These are phyloP conservation scores for Salix suchowensis DNA, from an alignment of 345 rosid genomes.

Conservation along the genomic window DNA sequence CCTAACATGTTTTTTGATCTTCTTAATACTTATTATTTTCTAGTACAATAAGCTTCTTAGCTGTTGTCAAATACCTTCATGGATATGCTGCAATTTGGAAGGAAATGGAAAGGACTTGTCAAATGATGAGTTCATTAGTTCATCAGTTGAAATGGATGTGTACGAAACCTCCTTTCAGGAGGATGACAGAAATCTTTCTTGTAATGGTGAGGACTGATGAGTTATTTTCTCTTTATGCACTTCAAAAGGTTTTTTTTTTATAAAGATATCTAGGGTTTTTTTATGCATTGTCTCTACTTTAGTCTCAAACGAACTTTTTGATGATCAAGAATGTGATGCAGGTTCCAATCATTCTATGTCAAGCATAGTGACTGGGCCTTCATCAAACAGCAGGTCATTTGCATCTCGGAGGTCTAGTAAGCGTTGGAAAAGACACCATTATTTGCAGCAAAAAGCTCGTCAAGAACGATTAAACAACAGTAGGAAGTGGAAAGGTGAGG, in stretches of 20 bases:
- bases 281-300: neutral
- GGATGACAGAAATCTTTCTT: conserved; percentile 29
- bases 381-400: conserved; percentile 56
- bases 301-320: neutral
- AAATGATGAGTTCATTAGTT: conserved; percentile 47
- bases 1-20: conserved; percentile 8
- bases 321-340: conserved; percentile 19
- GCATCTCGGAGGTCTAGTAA: conserved; percentile 59
- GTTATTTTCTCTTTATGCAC: neutral
- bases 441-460: conserved; percentile 81
- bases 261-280: neutral
- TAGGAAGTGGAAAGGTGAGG: conserved; percentile 94
- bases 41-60: conserved; percentile 74
- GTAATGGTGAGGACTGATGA: conserved; percentile 40
- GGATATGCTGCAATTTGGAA: conserved; percentile 76
- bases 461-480: conserved; percentile 86
- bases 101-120: conserved; percentile 55
- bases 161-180: conserved; percentile 45
- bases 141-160: conserved; percentile 86
- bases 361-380: conserved; percentile 37
- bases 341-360: conserved; percentile 50
- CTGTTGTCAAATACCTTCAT: conserved; percentile 68
- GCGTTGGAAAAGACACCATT: conserved; percentile 84
- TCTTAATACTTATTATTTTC: conserved; percentile 15
- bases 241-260: neutral